Evolutionary conservation across 805 yeast genomes (phyloP).

Genomic region (Metschnikowia continentalis): DNA sequence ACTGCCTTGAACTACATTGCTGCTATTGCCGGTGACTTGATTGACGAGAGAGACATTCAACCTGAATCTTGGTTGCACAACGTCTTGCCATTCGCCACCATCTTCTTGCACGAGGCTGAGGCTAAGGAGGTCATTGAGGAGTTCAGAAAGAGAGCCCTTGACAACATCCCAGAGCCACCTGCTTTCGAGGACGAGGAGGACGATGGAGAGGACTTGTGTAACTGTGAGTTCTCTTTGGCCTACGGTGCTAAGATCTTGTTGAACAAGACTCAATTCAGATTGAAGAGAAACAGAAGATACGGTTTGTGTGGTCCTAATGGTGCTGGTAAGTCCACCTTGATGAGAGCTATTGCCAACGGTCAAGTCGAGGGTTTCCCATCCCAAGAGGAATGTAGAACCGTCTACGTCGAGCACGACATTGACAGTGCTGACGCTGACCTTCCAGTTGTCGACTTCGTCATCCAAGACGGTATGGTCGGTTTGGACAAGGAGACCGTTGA

Average conservation of each 20-base stretch:
- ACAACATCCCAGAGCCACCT: slow-evolving; percentile 97
- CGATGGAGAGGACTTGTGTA: slow-evolving; percentile 99
- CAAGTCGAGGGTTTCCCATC: slow-evolving; percentile 99
- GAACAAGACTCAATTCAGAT: slow-evolving; percentile 98
- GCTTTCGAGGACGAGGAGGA: slow-evolving; percentile 94
- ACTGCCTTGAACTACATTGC: slow-evolving; percentile 79
- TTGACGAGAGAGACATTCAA: slow-evolving; percentile 93
- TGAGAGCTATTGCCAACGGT: slow-evolving; percentile 96
- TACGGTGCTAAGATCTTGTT: slow-evolving; percentile 99
- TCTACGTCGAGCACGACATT: slow-evolving; percentile 99
- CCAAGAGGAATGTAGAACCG: slow-evolving; percentile 98
- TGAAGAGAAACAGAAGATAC: slow-evolving; percentile 98
- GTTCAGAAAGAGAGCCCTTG: slow-evolving; percentile 93
- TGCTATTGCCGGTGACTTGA: slow-evolving; percentile 97
- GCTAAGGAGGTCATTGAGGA: slow-evolving; percentile 88
- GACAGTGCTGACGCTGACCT: slow-evolving; percentile 98
- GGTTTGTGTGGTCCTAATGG: slow-evolving; percentile 79
- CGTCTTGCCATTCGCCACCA: slow-evolving; percentile 90
- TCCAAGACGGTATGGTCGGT: slow-evolving; percentile 75
- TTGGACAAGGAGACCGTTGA: slow-evolving; percentile 64
- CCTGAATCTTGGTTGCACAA: slow-evolving; percentile 87
- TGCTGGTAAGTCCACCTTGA: slow-evolving; percentile 58
- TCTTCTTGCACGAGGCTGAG: slow-evolving; percentile 89
- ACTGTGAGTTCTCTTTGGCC: slow-evolving; percentile 99
- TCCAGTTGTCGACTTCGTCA: slow-evolving; percentile 87